Evolutionary conservation across 1,284 basidiomycete genomes (phyloP).

Genomic region (Phellinidium pouzarii): DNA sequence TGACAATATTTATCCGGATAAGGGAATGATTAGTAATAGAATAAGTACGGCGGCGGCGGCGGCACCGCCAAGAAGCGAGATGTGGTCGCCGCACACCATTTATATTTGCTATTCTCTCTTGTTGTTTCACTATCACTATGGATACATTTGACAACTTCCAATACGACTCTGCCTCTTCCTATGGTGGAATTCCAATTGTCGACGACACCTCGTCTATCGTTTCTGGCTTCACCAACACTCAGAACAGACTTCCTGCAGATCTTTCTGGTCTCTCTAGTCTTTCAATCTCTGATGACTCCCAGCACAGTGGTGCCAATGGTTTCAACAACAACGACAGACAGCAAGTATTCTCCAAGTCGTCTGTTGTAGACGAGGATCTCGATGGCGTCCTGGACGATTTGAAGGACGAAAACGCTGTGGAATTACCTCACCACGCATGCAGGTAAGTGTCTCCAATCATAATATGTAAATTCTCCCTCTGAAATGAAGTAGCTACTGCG

Average conservation of each 20-base stretch:
- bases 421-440: constrained; percentile 89
- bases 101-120: background rate
- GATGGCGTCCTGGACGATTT: constrained; percentile 84
- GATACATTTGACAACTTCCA: constrained; percentile 75
- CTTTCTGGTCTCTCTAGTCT: constrained; percentile 53
- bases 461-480: constrained; percentile 17
- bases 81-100: no score
- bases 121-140: constrained; percentile 5
- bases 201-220: constrained; percentile 80
- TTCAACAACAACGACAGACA: constrained; percentile 33
- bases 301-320: constrained; percentile 27
- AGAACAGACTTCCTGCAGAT: constrained; percentile 43
- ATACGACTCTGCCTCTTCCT: constrained; percentile 70
- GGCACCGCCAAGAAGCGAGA: background rate
- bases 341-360: constrained; percentile 25
- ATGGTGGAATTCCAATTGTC: constrained; percentile 67
- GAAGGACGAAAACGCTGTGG: constrained; percentile 78
- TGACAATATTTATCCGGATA: background rate
- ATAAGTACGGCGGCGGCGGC: no score
- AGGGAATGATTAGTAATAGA: background rate
- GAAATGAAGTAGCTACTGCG: constrained; percentile 73
- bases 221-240: constrained; percentile 61
- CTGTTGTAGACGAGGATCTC: constrained; percentile 71
- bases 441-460: constrained; percentile 49
- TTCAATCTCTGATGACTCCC: constrained; percentile 53